These are phyloP conservation scores for Fraxinus cuspidata DNA, from an alignment of 257 asterid genomes.

Conservation along the genomic window DNA sequence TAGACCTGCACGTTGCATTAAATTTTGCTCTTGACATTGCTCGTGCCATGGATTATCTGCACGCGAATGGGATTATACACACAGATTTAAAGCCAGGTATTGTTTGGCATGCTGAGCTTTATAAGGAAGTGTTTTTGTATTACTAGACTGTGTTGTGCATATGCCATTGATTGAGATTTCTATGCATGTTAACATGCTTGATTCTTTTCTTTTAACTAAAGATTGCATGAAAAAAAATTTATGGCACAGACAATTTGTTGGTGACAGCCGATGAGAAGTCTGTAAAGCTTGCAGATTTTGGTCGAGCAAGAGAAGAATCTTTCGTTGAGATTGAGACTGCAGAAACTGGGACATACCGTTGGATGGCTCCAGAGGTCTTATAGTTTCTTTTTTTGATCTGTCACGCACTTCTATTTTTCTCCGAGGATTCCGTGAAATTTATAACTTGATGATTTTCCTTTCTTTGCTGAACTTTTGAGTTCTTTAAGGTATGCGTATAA, in stretches of 20 bases:
- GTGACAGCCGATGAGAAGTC: constrained; percentile 85
- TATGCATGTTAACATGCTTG: neutral
- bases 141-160: too few species aligned
- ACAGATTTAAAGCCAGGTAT: constrained; percentile 97
- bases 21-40: constrained; percentile 89
- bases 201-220: constrained; percentile 25
- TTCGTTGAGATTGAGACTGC: constrained; percentile 98
- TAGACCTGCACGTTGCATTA: constrained; percentile 73
- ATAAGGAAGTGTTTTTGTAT: neutral
- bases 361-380: constrained; percentile 99
- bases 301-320: constrained; percentile 93
- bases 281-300: constrained; percentile 97
- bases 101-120: constrained; percentile 38
- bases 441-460: neutral
- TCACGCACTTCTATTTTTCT: neutral
- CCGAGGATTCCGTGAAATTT: neutral
- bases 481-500: too few species aligned
- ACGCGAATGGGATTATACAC: constrained; percentile 89
- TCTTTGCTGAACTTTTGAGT: neutral
- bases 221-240: constrained; percentile 33
- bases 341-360: constrained; percentile 93
- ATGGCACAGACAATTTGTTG: constrained; percentile 86
- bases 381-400: constrained; percentile 14
- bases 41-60: constrained; percentile 89
- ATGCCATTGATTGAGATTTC: too few species aligned